A percentile compares a stretch with the other conserved stretches of the same genome.
phyloP scores from a whole-genome alignment of 2,329 filamentous ascomycete species.

The Zymoseptoria crescenta region DNA sequence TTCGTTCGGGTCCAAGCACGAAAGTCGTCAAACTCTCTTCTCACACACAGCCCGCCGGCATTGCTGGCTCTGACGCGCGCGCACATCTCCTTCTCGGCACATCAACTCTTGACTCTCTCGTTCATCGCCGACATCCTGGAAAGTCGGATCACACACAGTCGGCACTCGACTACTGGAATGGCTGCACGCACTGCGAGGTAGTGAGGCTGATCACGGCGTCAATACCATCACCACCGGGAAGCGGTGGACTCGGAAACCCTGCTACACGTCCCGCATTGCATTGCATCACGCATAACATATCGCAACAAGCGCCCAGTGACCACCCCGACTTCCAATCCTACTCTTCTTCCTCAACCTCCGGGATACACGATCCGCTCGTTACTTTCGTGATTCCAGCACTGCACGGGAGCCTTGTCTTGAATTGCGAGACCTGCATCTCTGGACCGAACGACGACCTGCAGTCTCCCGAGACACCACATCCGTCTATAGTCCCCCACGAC shows the following conservation, averaged over 20 bases:
- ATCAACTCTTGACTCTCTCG: background rate
- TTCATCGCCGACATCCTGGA: background rate
- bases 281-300: background rate
- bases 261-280: background rate
- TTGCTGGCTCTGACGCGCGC: background rate
- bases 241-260: background rate
- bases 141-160: background rate
- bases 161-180: background rate
- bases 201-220: background rate
- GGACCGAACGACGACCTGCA: conserved; percentile 1
- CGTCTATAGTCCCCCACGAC: background rate
- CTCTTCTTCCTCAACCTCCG: background rate
- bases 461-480: conserved; percentile 10
- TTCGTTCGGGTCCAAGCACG: background rate
- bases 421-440: background rate
- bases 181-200: background rate
- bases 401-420: background rate
- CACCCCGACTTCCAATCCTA: background rate
- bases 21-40: background rate
- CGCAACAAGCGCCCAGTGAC: background rate
- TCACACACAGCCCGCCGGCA: background rate
- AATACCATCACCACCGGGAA: background rate
- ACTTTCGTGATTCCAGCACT: background rate
- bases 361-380: background rate
- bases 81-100: background rate